Evolutionary conservation across 371 early-diverging fungal genomes (phyloP), one percentile per base, ranked within the genome.

Genomic region (Mortierella polycephala): DNA sequence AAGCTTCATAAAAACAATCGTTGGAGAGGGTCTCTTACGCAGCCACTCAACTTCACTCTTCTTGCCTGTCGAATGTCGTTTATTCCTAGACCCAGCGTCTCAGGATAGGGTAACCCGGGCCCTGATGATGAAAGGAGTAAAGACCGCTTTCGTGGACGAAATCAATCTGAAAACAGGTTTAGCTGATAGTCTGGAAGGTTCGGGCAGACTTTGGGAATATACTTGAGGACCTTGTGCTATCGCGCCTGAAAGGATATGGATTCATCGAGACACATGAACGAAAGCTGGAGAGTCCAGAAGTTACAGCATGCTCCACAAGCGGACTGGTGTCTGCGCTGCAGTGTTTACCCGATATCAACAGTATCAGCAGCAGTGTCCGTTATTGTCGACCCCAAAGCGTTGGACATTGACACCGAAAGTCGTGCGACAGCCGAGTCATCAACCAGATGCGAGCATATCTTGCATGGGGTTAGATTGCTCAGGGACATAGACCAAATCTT

Each of bases 241-340:
- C 30, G 30, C 30, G 30, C 30, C 30, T 2, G 30, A 30, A 30
- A 30, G 30, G 30, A 30, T 30, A 30, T 30, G 4, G 30, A 30
- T 30, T 39, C 50, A 51, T 5, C 61, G 6, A 20, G 16, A 39
- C 50, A 37, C 13, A 39, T 49, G 50, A 60, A 60, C 11, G 61
- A 60, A 7, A 60, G 61, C 39, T 60, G 39, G 16, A 60, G 41
- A 10, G 61, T 49, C n/a, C n/a, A 37, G n/a, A 50, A 40, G 39
- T 60, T 14, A 9, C 39, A 50, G 9, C 50, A 60, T 10, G 50
- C 4, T 30, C 30, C 30, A 30, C 30, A 30, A 30, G 4, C 30
- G 30, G 30, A 30, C 30, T 30, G 30, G 4, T 30, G 30, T 30
- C 4, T 30, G 30, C 4, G 30, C 4, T 30, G 30, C 4, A 30